A percentile compares a stretch with the other conserved stretches of the same genome.
Evolutionary conservation across 176 grass and related monocot genomes (phyloP).

Genomic region (Rhipidocladum racemiflorum): DNA sequence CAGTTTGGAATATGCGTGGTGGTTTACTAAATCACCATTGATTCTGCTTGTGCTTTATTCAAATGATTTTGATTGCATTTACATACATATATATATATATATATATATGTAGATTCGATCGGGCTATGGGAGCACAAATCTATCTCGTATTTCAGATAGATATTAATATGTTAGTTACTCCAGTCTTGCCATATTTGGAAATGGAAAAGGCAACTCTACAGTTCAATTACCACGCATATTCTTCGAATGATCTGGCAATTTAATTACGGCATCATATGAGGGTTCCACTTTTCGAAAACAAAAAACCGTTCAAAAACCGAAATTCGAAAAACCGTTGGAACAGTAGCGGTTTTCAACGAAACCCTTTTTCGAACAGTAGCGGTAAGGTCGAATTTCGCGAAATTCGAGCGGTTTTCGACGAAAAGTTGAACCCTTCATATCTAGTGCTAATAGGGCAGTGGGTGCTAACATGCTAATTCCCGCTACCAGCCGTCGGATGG

Average conservation of each 20-base stretch:
- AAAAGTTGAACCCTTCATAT: no score
- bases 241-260: background rate
- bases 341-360: no score
- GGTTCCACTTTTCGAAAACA: no score
- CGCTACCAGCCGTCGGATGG: no score
- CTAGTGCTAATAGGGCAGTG: no score
- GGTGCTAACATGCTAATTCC: no score
- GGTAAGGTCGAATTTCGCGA: no score
- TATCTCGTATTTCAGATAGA: background rate
- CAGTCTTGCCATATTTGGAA: background rate
- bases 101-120: background rate
- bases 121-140: background rate
- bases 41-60: background rate
- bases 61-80: background rate
- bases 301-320: no score
- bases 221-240: background rate
- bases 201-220: background rate
- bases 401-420: no score
- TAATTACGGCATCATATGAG: no score
- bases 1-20: background rate
- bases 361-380: no score
- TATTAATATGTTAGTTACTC: background rate
- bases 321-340: no score
- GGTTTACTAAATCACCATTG: conserved; percentile 4
- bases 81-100: background rate